phyloP scores from a whole-genome alignment of 352 stramenopile genomes.

The Pythium aristosporum region DNA sequence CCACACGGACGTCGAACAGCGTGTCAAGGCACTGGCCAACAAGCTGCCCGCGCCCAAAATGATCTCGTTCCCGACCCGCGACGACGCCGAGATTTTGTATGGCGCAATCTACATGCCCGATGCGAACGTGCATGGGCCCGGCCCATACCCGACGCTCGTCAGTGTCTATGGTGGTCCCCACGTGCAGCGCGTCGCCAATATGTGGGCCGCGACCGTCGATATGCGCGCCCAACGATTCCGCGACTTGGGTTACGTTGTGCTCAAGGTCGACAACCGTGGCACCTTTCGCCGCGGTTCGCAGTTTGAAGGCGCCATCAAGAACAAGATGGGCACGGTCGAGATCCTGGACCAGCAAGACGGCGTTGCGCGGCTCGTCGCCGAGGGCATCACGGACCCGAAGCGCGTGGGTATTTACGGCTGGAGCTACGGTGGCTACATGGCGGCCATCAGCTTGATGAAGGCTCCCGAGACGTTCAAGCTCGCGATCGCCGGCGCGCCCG shows the following conservation, averaged over 20 bases:
- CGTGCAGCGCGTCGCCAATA: constrained; percentile 93
- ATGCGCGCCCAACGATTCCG: constrained; percentile 93
- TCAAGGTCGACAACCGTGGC: constrained; percentile 97
- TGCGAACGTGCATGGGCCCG: constrained; percentile 72
- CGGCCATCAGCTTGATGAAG: constrained; percentile 95
- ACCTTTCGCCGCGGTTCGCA: constrained; percentile 88
- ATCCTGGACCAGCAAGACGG: constrained; percentile 85
- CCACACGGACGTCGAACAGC: constrained; percentile 59
- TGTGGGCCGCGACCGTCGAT: constrained; percentile 92
- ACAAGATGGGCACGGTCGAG: constrained; percentile 91
- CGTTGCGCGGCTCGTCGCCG: constrained; percentile 72
- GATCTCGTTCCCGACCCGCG: constrained; percentile 80
- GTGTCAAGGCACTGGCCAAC: constrained; percentile 46
- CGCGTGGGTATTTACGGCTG: constrained; percentile 96
- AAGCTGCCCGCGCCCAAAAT: constrained; percentile 68
- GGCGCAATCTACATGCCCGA: constrained; percentile 94
- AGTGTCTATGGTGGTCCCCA: constrained; percentile 97
- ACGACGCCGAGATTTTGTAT: constrained; percentile 86
- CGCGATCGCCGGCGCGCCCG: constrained; percentile 94
- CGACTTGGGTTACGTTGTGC: constrained; percentile 93
- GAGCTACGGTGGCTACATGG: constrained; percentile 98
- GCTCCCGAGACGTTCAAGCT: constrained; percentile 95
- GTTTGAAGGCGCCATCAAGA: constrained; percentile 94
- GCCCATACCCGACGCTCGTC: constrained; percentile 95
- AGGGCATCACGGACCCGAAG: constrained; percentile 88